These are phyloP conservation scores for Leishmania braziliensis DNA, from an alignment of 208 protist genomes.

Conservation along the genomic window DNA sequence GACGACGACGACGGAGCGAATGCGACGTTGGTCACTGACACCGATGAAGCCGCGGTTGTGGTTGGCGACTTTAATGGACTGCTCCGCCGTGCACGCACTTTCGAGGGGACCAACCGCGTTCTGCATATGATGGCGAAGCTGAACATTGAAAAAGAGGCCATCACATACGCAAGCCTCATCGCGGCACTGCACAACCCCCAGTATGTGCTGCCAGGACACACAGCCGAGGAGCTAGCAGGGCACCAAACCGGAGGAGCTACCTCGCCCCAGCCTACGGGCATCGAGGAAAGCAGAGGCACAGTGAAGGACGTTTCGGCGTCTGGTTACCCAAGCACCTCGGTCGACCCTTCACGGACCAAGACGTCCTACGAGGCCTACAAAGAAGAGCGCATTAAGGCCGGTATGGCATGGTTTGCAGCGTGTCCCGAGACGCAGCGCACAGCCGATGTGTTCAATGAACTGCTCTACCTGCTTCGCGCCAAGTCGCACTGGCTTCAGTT, in stretches of 20 bases:
- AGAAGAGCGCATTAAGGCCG: conserved; percentile 43
- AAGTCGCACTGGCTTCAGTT: conserved; percentile 48
- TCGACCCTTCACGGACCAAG: conserved; percentile 10
- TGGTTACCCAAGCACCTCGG: not conserved
- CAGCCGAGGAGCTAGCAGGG: conserved; percentile 24
- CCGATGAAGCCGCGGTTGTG: conserved; percentile 16
- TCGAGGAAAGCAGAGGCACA: not conserved
- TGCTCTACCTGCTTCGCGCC: conserved; percentile 71
- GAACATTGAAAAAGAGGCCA: conserved; percentile 32
- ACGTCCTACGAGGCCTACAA: conserved; percentile 67
- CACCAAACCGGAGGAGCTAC: conserved; percentile 10
- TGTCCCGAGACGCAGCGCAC: conserved; percentile 47
- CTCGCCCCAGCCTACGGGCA: not conserved
- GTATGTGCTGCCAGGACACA: conserved; percentile 52
- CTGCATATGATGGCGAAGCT: conserved; percentile 75
- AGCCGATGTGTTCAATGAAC: conserved; percentile 75
- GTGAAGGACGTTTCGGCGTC: not conserved
- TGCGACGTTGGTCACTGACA: not conserved
- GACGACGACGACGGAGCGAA: not conserved
- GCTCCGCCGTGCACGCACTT: conserved; percentile 48
- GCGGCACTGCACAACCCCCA: conserved; percentile 66
- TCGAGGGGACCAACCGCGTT: conserved; percentile 43
- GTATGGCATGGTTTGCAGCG: conserved; percentile 56
- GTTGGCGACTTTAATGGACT: conserved; percentile 85
- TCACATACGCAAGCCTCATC: conserved; percentile 66